phyloP scores from a whole-genome alignment of 306 rosid species.

The Rosa multiflora region DNA sequence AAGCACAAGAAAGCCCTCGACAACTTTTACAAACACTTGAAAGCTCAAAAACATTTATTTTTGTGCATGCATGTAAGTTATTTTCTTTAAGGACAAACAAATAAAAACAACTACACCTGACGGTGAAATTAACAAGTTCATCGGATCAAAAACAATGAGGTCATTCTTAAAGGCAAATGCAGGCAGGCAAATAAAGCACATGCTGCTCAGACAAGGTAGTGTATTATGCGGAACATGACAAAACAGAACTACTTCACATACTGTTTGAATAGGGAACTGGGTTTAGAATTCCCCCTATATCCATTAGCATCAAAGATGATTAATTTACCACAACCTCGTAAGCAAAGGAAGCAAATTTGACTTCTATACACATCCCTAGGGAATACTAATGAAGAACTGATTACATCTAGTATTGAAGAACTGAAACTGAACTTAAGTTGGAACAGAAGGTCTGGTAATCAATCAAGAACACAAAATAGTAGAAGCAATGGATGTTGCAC shows the following conservation, averaged over 20 bases:
- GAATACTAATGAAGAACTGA: background rate
- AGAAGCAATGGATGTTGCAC: background rate
- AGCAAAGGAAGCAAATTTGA: background rate
- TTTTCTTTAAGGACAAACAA: no score
- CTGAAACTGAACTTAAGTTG: background rate
- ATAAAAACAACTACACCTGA: no score
- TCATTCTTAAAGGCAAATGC: background rate
- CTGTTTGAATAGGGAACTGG: background rate
- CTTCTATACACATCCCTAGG: background rate
- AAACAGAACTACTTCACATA: background rate
- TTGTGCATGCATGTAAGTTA: no score
- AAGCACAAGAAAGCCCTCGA: no score
- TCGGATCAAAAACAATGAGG: conserved; percentile 15
- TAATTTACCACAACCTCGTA: background rate
- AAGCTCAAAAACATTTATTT: no score
- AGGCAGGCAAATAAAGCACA: background rate
- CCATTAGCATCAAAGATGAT: background rate
- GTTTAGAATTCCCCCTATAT: no score
- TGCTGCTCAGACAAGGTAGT: background rate
- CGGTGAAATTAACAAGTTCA: conserved; percentile 19
- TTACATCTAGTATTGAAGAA: background rate
- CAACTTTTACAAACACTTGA: no score
- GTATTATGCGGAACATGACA: background rate
- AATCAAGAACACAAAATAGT: background rate
- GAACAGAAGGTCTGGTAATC: background rate